Evolutionary conservation across 1,139 yeast genomes (phyloP).

Genomic region (Spathaspora sp.): DNA sequence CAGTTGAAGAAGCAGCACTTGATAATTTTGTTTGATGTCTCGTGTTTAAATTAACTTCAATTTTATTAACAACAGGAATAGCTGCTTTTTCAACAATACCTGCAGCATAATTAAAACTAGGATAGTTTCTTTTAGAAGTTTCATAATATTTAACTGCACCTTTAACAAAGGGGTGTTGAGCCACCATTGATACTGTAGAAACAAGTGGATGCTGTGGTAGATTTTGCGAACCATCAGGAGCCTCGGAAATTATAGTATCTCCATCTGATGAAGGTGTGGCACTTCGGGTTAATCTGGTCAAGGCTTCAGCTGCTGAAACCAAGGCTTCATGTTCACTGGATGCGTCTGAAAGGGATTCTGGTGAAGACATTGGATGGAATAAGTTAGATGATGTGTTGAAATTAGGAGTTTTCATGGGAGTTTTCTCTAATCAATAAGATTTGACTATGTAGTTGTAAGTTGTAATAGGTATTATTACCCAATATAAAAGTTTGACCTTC

Average conservation of each 20-base stretch:
- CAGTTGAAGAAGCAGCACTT: conserved; percentile 10
- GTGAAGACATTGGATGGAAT: conserved; percentile 2
- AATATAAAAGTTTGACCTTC: neutral
- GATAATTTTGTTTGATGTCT: conserved; percentile 30
- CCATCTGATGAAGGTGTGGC: conserved; percentile 17
- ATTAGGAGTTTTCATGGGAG: neutral
- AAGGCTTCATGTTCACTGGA: conserved; percentile 23
- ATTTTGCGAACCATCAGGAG: conserved; percentile 2
- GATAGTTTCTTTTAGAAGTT: conserved; percentile 50
- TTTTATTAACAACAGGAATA: conserved; percentile 52
- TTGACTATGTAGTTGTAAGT: too few relatives aligned
- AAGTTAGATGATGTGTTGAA: neutral
- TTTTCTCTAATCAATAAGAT: too few relatives aligned
- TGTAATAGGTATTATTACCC: too few relatives aligned
- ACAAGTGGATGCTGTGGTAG: conserved; percentile 40
- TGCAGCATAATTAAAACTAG: conserved; percentile 66
- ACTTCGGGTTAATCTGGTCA: conserved; percentile 33
- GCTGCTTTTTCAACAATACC: conserved; percentile 66
- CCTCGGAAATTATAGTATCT: conserved; percentile 5
- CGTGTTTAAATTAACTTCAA: conserved; percentile 46
- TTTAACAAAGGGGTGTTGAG: conserved; percentile 50
- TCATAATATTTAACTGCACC: conserved; percentile 63
- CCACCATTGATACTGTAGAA: conserved; percentile 43
- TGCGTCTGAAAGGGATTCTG: conserved; percentile 1
- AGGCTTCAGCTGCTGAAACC: conserved; percentile 44